Base-by-base conservation (phyloP, 2,329 filamentous ascomycete species). In the Lachnum nothofagi region DNA sequence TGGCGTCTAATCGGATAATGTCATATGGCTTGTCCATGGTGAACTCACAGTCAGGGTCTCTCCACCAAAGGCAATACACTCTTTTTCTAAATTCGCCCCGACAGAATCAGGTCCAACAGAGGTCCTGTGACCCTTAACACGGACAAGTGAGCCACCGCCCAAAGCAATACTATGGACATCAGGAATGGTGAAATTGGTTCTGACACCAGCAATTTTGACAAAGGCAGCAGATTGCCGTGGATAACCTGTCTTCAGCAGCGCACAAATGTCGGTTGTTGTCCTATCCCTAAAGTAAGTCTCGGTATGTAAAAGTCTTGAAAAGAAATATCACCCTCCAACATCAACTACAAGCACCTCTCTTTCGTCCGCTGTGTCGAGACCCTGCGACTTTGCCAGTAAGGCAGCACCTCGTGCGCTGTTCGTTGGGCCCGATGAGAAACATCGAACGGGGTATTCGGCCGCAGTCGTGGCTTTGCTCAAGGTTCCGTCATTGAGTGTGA, bases 401-500 rank as follows among this genome's bases (percentile, higher is more conserved):
- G 80, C 82, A 2, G 80, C 80, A 1, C 80, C 80, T 44, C 76
- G 73, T 70, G 82, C 79, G 47, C 76, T 80, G 59, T 85, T 85
- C 0, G 81, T 83, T 2, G 80, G 78, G 0, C 81, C 81, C 33
- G 75, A 80, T 0, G 78, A 79, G 56, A 85, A 84, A 0, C 78
- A 83, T 41, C 75, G 68, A 42, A 84, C 81, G 0, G 82, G 82
- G 20, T 81, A 65, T 14, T 70, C 67, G 0, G 78, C 72, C 1
- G 80, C 80, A 45, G 71, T 68, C 3, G 72, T 70, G 0, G 74
- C 77, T 5, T 75, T 72, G 5, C 81, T 65, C 2, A 85, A 69
- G 0, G 79, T 83, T 1, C 82, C 80, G 54, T 84, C 80, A 42
- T 85, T 85, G 56, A 83, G 76, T 0, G 80, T 81, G 33, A 85